Evolutionary conservation across 331 rosid species (phyloP).

Genomic region (Pyracantha coccinea): DNA sequence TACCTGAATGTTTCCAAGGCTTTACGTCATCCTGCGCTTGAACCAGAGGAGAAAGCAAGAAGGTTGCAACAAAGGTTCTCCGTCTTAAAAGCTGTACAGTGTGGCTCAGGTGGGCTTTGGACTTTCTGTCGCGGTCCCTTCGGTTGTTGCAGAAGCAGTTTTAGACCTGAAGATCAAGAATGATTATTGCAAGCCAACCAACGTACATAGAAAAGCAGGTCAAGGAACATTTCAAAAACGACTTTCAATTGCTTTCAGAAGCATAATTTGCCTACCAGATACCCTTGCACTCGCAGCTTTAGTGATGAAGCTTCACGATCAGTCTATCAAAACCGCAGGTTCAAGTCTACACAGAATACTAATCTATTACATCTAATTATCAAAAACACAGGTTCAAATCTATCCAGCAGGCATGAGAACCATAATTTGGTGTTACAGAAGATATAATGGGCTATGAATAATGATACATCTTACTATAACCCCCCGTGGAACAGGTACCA

Average conservation of each 20-base stretch:
- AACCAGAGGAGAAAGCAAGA: no score
- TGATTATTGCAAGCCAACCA: not conserved
- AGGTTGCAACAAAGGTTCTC: no score
- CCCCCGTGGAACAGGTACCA: not conserved
- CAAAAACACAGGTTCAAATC: no score
- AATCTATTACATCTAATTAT: not conserved
- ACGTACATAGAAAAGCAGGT: not conserved
- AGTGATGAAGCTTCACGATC: not conserved
- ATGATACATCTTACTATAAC: conserved; percentile 4
- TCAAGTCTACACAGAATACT: not conserved
- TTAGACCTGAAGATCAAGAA: not conserved
- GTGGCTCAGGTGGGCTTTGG: not conserved
- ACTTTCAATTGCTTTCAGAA: not conserved
- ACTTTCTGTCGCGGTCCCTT: not conserved
- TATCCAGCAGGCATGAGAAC: no score
- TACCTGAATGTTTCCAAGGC: not conserved
- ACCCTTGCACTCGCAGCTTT: not conserved
- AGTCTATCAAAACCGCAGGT: not conserved
- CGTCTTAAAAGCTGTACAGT: no score
- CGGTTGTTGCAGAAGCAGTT: not conserved
- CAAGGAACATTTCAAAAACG: no score
- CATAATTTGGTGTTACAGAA: no score
- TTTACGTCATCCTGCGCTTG: no score
- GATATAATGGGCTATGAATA: not conserved
- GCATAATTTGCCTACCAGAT: not conserved